A percentile compares a stretch with the other conserved stretches of the same genome.
phyloP scores from a whole-genome alignment of 1,284 basidiomycete species.

The Cryptococcus floricola region DNA sequence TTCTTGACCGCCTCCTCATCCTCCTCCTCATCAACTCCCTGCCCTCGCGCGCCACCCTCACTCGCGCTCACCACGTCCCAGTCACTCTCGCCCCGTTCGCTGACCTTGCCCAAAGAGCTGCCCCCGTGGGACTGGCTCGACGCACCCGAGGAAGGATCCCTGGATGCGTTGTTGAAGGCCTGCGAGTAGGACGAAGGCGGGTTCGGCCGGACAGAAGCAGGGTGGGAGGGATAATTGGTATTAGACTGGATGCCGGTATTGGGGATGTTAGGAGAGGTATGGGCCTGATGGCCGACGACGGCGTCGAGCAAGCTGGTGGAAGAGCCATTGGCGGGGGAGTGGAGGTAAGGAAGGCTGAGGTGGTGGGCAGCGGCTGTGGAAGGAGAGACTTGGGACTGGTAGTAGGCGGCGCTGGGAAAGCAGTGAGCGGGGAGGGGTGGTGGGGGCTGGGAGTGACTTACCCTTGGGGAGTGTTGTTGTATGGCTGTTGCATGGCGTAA shows the following conservation, averaged over 20 bases:
- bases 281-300: conserved; percentile 25
- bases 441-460: no score
- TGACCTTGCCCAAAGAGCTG: neutral
- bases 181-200: neutral
- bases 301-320: conserved; percentile 38
- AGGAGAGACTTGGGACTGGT: neutral
- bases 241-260: no score
- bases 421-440: no score
- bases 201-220: neutral
- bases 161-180: neutral
- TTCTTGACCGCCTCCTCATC: conserved; percentile 32
- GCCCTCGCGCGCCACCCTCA: conserved; percentile 18
- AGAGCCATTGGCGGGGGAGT: conserved; percentile 18
- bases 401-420: no score
- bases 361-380: neutral
- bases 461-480: no score
- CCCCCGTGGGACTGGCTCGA: conserved; percentile 2
- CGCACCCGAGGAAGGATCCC: neutral
- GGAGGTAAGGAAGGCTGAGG: conserved; percentile 10
- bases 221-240: neutral
- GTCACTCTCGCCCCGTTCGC: conserved; percentile 10
- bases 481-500: no score
- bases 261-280: neutral
- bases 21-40: conserved; percentile 5
- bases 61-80: conserved; percentile 31